Conservation (phyloP, 139 green algal species). For the Chlamydomonas applanata region DNA sequence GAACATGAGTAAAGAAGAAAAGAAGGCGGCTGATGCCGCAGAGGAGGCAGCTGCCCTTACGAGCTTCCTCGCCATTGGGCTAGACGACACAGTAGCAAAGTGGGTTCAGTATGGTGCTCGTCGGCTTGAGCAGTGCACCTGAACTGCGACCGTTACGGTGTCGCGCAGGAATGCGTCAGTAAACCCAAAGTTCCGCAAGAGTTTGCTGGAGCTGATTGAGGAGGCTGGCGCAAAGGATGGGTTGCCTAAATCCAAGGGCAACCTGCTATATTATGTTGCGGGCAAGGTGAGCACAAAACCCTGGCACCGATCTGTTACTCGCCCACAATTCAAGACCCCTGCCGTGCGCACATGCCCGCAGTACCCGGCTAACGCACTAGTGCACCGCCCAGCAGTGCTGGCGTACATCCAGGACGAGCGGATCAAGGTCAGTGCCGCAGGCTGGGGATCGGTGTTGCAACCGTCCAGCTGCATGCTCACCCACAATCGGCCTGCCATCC, state of each 20-base stretch:
- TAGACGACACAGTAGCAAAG: slow-evolving; percentile 70
- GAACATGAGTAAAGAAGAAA: slow-evolving; percentile 25
- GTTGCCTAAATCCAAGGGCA: slow-evolving; percentile 71
- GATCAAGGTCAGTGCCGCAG: slow-evolving; percentile 58
- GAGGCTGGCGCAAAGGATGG: slow-evolving; percentile 62
- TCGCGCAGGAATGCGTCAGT: slow-evolving; percentile 59
- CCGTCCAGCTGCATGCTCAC: neutral
- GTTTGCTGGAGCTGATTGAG: slow-evolving; percentile 70
- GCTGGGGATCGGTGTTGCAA: neutral
- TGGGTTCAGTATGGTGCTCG: slow-evolving; percentile 31
- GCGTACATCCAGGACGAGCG: slow-evolving; percentile 65
- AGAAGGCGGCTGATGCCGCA: slow-evolving; percentile 36
- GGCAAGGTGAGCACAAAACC: slow-evolving; percentile 57
- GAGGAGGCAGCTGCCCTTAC: slow-evolving; percentile 38
- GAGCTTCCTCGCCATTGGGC: slow-evolving; percentile 64
- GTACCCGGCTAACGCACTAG: slow-evolving; percentile 79
- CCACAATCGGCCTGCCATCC: neutral
- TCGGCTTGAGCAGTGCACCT: neutral
- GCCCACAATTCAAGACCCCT: neutral
- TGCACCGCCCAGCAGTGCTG: slow-evolving; percentile 71
- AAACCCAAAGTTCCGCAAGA: slow-evolving; percentile 77
- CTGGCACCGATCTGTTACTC: neutral
- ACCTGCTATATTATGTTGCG: slow-evolving; percentile 77
- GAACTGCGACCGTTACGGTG: neutral
- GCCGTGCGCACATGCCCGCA: slow-evolving; percentile 35